Evolutionary conservation across 2,329 filamentous ascomycete species (phyloP), one percentile per base, ranked within the genome.

Genomic region (Aureobasidium sp.): DNA sequence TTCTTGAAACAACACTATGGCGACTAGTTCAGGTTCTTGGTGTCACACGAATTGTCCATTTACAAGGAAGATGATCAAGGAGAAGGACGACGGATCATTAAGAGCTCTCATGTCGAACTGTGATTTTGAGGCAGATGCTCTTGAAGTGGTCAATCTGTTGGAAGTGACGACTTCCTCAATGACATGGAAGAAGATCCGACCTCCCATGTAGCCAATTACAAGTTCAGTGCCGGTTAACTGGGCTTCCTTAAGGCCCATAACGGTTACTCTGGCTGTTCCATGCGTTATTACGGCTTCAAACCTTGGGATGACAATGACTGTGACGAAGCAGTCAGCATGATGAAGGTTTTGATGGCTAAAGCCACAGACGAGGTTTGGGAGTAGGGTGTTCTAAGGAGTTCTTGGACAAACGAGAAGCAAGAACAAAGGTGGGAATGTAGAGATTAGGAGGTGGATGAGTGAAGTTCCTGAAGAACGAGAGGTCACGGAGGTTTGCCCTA

Each of bases 101-200:
- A 59, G 61, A 22, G 53, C 47, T 22, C 34, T 67, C 14, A 65
- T 64, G 61, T 34, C 81, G 75, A 21, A 75, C 67, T 61, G 84
- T 83, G 61, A 78, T 75, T 2, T 77, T 74, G 10, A 81, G 64
- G 12, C 74, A 74, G 39, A 75, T 71, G 25, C 6, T 30, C 16
- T 10, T 19, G 29, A 22, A 47, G n/a, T n/a, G n/a, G n/a, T 17
- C 39, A 50, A 10, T 44, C 27, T 14, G 25, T 21, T 11, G 32
- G 53, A 6, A 37, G 32, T 14, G 35, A 56, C 22, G 17, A 37
- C 12, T 58, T 57, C 37, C 51, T 50, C 6, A 32, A n/a, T 5
- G 55, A 59, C 2, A 12, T 58, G 1, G 56, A 57, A n/a, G 29
- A 21, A 22, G 56, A 59, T 16, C 57, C 57, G 7, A 53, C 52